phyloP scores from a whole-genome alignment of 805 yeast species.

The Teunomyces lycoperdinae region DNA sequence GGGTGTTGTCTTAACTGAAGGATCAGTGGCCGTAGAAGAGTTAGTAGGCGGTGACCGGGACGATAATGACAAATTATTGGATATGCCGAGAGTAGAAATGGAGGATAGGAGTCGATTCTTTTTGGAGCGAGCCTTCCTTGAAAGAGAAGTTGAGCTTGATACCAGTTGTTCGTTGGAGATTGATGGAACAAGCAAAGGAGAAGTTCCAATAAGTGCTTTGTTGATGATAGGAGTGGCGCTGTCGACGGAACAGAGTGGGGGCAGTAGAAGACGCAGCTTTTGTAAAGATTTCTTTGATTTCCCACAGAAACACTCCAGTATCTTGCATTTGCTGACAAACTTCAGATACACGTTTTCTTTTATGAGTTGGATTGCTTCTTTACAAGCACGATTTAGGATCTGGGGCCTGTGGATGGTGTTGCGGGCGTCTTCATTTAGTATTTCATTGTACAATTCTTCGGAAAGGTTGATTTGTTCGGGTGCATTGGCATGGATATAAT shows the following conservation, averaged over 20 bases:
- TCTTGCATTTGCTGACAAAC: slow-evolving; percentile 1
- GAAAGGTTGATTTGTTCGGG: slow-evolving; percentile 51
- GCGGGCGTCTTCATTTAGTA: slow-evolving; percentile 16
- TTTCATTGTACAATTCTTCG: slow-evolving; percentile 28
- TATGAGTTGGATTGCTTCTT: slow-evolving; percentile 30
- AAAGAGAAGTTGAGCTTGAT: slow-evolving; percentile 5
- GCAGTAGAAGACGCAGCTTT: not conserved
- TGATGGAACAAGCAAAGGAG: slow-evolving; percentile 6
- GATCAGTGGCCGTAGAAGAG: not conserved
- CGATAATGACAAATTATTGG: not conserved
- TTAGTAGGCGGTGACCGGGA: not conserved
- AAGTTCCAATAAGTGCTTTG: not conserved
- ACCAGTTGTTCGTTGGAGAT: not conserved
- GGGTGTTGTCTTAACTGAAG: not conserved
- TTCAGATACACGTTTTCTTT: slow-evolving; percentile 32
- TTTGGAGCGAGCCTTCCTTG: slow-evolving; percentile 9
- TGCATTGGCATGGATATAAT: slow-evolving; percentile 42
- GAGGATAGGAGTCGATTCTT: slow-evolving; percentile 8
- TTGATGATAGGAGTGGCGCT: slow-evolving; percentile 4
- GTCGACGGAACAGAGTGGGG: not conserved
- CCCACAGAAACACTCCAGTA: not conserved
- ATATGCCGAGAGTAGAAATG: not conserved
- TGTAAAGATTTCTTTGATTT: not conserved
- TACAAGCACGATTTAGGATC: slow-evolving; percentile 25
- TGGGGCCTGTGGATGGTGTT: slow-evolving; percentile 26